Evolutionary conservation across 2,329 filamentous ascomycete species (phyloP).

Genomic region (Clarireedia homoeocarpa): DNA sequence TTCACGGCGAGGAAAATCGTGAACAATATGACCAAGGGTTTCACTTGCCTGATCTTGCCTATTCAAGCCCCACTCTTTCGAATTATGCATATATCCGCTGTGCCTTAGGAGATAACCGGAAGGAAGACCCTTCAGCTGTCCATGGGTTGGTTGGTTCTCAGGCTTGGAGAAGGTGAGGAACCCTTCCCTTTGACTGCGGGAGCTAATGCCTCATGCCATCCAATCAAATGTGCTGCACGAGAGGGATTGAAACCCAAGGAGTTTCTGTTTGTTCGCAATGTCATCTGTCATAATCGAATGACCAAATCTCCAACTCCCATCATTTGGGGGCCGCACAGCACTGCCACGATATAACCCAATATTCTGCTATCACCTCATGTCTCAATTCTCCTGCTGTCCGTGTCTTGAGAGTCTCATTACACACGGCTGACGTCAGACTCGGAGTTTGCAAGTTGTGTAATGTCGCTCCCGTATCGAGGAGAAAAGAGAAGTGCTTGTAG

Average conservation of each 20-base stretch:
- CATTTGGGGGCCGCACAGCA: not conserved
- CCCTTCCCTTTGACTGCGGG: not conserved
- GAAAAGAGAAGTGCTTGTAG: not conserved
- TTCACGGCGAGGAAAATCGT: no score
- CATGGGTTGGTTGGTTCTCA: slow-evolving; percentile 1
- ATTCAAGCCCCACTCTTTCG: not conserved
- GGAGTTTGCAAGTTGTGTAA: not conserved
- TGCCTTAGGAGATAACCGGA: not conserved
- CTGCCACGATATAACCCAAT: not conserved
- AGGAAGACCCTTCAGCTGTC: slow-evolving; percentile 1
- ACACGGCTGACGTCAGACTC: not conserved
- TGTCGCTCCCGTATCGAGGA: not conserved
- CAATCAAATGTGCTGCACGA: not conserved
- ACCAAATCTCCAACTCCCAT: not conserved
- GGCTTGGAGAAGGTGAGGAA: not conserved
- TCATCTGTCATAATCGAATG: not conserved
- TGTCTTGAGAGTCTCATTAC: not conserved
- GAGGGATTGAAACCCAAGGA: not conserved
- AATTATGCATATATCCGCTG: not conserved
- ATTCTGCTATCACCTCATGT: not conserved
- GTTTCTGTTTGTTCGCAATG: not conserved
- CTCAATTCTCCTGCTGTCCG: not conserved
- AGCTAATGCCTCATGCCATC: not conserved
- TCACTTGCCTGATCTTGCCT: not conserved
- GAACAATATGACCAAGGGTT: not conserved